A percentile compares a stretch with the other conserved stretches of the same genome.
phyloP scores from a whole-genome alignment of 768 basidiomycete genomes.

The Sporobolomyces roseus region DNA sequence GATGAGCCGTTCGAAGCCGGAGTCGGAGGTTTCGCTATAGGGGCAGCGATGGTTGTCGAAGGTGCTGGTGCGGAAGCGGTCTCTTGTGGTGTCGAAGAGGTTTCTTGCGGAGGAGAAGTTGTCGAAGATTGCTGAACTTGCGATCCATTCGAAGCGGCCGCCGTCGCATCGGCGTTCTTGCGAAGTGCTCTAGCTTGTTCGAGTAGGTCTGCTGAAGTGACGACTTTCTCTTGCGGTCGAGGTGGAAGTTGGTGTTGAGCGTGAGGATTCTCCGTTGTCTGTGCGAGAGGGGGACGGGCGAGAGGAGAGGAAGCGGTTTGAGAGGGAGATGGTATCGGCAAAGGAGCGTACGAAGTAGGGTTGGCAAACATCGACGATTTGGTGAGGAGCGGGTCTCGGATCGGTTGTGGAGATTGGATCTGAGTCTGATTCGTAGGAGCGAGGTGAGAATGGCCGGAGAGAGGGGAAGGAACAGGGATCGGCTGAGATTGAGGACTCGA shows the following conservation, averaged over 20 bases:
- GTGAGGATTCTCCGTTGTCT: no score
- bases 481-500: background rate
- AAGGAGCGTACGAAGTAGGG: background rate
- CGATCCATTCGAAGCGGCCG: background rate
- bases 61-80: background rate
- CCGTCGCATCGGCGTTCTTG: background rate
- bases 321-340: background rate
- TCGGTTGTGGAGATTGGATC: background rate
- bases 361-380: conserved; percentile 8
- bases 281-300: no score
- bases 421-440: background rate
- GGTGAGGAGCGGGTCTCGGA: background rate
- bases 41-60: background rate
- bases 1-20: background rate
- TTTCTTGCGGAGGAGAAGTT: conserved; percentile 10
- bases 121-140: background rate
- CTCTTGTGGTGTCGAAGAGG: conserved; percentile 13
- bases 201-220: conserved; percentile 2
- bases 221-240: background rate
- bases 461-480: background rate
- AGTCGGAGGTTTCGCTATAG: background rate
- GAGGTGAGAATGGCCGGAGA: background rate
- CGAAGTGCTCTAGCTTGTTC: conserved; percentile 6
- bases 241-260: background rate
- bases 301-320: background rate